Base-by-base conservation (phyloP, 2,329 filamentous ascomycete species). In the Colletotrichum orchidophilum region DNA sequence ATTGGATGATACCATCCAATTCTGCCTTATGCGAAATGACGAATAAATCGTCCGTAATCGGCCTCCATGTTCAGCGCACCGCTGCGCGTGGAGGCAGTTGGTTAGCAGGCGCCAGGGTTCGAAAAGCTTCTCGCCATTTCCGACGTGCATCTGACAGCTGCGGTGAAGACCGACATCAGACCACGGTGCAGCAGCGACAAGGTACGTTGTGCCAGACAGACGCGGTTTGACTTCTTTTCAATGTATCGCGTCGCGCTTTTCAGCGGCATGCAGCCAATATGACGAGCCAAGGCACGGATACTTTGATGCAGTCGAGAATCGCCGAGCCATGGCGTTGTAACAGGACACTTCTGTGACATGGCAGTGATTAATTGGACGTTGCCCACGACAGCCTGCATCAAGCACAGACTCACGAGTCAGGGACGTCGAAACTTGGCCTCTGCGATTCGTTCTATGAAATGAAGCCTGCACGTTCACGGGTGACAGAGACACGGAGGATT, bases 101-200 rank as follows among this genome's bases (percentile, higher is more conserved):
- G 7, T 13, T 5, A 21, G 49, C 9, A 49, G 24, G 63, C 49
- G 24, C 18, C 33, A 39, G 27, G 13, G 39, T 24, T 21, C n/a
- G n/a, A 27, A 33, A 50, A 59, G 52, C 42, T 50, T 55, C 29
- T 66, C 63, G 63, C 54, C 60, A 69, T 65, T 69, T 69, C 66
- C 66, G 60, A 65, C 46, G 15, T 27, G 50, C 26, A 21, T 42
- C 42, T 27, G 31, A n/a, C 54, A 39, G 46, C 52, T 31, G 31
- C 55, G 55, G 63, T 52, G 63, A 67, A 59, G 39, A 42, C 57
- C 63, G 63, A 61, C 27, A 50, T 60, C 39, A 60, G 54, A 12
- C 50, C 35, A 70, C 31, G 54, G 13, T 21, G 49, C 46, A 33
- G 35, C 24, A 49, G 26, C 54, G 24, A 35, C 31, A 15, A 9